Conservation (phyloP, 768 basidiomycete genomes). For the Auricularia cornea region DNA sequence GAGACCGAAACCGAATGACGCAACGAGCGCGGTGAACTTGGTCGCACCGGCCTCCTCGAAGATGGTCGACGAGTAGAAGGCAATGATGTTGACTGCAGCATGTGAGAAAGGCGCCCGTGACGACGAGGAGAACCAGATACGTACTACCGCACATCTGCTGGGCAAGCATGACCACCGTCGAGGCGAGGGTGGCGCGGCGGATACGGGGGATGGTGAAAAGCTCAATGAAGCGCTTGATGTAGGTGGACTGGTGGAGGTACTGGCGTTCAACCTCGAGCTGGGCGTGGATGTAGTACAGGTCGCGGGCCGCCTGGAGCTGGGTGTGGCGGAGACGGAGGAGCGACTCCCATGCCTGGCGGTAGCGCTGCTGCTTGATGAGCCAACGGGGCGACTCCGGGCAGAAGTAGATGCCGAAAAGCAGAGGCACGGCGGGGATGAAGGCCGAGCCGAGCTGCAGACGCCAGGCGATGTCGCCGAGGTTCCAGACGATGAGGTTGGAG, state of each 20-base stretch:
- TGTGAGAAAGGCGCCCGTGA: neutral
- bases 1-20: conserved; percentile 60
- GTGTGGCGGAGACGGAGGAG: conserved; percentile 25
- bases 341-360: conserved; percentile 26
- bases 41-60: conserved; percentile 27
- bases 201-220: conserved; percentile 31
- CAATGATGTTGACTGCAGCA: conserved; percentile 25
- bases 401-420: conserved; percentile 40
- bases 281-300: conserved; percentile 31
- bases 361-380: conserved; percentile 30
- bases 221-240: conserved; percentile 25
- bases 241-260: conserved; percentile 19
- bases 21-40: conserved; percentile 23
- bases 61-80: conserved; percentile 33
- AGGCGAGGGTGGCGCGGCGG: conserved; percentile 28
- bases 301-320: conserved; percentile 31
- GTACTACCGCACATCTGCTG: conserved; percentile 25
- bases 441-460: conserved; percentile 32
- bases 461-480: conserved; percentile 28
- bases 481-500: conserved; percentile 25
- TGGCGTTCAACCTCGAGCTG: conserved; percentile 26
- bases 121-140: conserved; percentile 5
- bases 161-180: conserved; percentile 26
- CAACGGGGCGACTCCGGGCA: conserved; percentile 48
- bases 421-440: conserved; percentile 32